Evolutionary conservation across 1,284 basidiomycete genomes (phyloP).

Genomic region (Agroathelia rolfsii): DNA sequence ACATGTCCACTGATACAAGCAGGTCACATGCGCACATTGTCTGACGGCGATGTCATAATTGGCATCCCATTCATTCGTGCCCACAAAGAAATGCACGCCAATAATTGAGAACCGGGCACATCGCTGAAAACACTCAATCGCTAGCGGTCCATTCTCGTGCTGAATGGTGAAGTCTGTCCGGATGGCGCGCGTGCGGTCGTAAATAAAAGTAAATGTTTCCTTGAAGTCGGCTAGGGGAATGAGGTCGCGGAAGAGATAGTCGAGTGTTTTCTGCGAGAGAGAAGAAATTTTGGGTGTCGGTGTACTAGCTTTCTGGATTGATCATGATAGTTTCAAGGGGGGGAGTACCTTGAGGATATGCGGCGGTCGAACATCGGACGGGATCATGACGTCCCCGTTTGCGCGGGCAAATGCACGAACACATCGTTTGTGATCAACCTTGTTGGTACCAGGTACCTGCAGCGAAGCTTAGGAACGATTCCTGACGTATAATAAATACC

Average conservation of each 20-base stretch:
- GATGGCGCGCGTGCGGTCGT: constrained; percentile 86
- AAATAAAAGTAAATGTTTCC: constrained; percentile 76
- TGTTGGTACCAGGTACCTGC: constrained; percentile 64
- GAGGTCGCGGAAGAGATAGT: constrained; percentile 86
- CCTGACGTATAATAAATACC: constrained; percentile 20
- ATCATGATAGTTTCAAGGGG: too few species aligned
- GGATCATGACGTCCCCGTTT: constrained; percentile 85
- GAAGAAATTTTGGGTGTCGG: too few species aligned
- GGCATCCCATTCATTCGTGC: too few species aligned
- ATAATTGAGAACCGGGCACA: constrained; percentile 93
- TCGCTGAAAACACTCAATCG: constrained; percentile 87
- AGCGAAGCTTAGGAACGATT: constrained; percentile 27
- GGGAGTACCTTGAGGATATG: constrained; percentile 76
- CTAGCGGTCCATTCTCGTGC: constrained; percentile 65
- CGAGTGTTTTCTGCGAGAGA: constrained; percentile 60
- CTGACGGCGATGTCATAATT: too few species aligned
- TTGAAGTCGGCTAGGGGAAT: constrained; percentile 61
- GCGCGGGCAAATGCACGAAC: constrained; percentile 95
- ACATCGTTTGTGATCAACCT: constrained; percentile 78
- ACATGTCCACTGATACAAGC: too few species aligned
- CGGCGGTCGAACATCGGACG: constrained; percentile 89
- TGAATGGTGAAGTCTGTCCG: constrained; percentile 95
- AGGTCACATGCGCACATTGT: too few species aligned
- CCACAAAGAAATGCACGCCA: constrained; percentile 72
- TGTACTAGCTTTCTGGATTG: too few species aligned